These are phyloP conservation scores for Alectoria sarmentosa DNA, from an alignment of 495 filamentous ascomycete genomes.

Conservation along the genomic window DNA sequence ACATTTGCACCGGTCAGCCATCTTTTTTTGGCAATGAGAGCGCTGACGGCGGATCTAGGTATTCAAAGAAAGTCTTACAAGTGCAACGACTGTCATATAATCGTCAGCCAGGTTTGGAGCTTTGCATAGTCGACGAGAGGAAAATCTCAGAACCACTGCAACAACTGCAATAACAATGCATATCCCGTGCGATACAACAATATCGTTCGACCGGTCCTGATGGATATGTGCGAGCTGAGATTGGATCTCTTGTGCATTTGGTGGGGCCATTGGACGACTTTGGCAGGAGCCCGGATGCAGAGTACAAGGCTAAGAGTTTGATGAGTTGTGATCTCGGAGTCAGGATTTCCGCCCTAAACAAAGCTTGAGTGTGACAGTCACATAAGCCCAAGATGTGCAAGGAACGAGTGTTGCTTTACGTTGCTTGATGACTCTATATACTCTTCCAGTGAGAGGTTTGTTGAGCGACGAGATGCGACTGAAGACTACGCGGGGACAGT, in stretches of 20 bases:
- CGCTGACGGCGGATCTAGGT: background rate
- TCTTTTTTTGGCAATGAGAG: background rate
- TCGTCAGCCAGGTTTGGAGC: constrained; percentile 38
- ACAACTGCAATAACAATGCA: constrained; percentile 35
- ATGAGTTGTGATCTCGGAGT: background rate
- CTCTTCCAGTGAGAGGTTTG: background rate
- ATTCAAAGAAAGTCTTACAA: constrained; percentile 7
- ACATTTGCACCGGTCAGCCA: background rate
- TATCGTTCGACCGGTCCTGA: constrained; percentile 30
- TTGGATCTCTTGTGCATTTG: constrained; percentile 7
- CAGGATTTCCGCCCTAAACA: background rate
- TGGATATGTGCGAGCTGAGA: constrained; percentile 13
- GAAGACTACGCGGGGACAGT: background rate
- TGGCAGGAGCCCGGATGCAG: background rate
- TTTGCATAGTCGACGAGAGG: constrained; percentile 35
- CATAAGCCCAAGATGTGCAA: background rate
- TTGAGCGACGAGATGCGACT: background rate
- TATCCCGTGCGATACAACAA: constrained; percentile 35
- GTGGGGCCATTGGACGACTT: background rate
- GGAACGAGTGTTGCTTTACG: background rate
- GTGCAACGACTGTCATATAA: constrained; percentile 30
- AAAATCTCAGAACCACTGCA: constrained; percentile 34
- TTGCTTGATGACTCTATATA: background rate
- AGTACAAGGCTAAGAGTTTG: background rate
- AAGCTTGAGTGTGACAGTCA: background rate